phyloP scores from a whole-genome alignment of 306 rosid genomes.

The Begonia peltatifolia region DNA sequence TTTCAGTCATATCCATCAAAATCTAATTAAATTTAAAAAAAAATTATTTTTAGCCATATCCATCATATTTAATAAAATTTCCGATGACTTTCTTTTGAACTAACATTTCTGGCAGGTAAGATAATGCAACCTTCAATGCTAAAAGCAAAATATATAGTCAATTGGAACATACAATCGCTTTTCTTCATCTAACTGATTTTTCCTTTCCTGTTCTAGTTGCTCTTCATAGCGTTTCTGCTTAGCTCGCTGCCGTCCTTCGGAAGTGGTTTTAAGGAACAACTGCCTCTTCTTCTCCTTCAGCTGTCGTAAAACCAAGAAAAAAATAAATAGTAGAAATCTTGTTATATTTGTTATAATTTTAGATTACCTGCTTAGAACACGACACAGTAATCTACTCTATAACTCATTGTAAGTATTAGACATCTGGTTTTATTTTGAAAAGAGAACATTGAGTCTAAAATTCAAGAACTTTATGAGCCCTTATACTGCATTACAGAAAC shows the following conservation, averaged over 20 bases:
- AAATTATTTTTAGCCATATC: too few species aligned
- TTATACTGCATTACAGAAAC: too few species aligned
- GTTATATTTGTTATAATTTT: neutral
- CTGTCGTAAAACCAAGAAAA: slow-evolving; percentile 26
- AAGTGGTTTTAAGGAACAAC: slow-evolving; percentile 71
- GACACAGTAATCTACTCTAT: slow-evolving; percentile 9
- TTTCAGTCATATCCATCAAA: too few species aligned
- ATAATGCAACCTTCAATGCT: too few species aligned
- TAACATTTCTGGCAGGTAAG: too few species aligned
- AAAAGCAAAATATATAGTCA: neutral
- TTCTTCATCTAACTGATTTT: slow-evolving; percentile 64
- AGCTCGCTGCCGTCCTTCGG: slow-evolving; percentile 81
- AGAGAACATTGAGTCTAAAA: too few species aligned
- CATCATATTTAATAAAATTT: too few species aligned
- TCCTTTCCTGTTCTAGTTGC: slow-evolving; percentile 65
- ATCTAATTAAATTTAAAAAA: too few species aligned
- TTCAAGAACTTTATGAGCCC: too few species aligned
- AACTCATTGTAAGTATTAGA: too few species aligned
- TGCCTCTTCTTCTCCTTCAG: slow-evolving; percentile 71
- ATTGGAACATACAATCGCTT: slow-evolving; percentile 48
- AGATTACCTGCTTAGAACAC: slow-evolving; percentile 65
- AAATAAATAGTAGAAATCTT: neutral
- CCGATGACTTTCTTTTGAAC: too few species aligned
- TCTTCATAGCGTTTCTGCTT: slow-evolving; percentile 75
- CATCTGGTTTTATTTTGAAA: too few species aligned